phyloP scores from a whole-genome alignment of 768 basidiomycete species.

The Rhizopogon vinicolor region DNA sequence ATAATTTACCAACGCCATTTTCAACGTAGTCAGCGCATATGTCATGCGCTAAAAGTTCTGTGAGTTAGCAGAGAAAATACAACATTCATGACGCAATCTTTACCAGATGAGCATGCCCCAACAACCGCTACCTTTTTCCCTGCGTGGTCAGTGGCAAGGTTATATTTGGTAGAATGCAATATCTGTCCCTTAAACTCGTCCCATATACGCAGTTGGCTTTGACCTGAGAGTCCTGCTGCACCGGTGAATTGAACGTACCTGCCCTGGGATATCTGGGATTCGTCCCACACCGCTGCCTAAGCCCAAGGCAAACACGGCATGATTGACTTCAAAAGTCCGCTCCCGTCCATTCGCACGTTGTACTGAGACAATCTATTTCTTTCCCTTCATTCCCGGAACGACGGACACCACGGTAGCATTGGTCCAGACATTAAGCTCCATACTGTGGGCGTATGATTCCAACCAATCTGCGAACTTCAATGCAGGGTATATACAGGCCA shows the following conservation, averaged over 20 bases:
- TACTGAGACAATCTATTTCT: conserved; percentile 41
- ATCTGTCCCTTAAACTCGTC: conserved; percentile 59
- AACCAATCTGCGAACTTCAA: conserved; percentile 61
- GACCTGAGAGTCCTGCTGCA: no score
- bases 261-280: conserved; percentile 40
- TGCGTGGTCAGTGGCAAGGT: conserved; percentile 45
- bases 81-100: neutral
- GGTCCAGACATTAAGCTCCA: conserved; percentile 68
- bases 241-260: conserved; percentile 23
- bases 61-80: neutral
- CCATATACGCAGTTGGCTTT: conserved; percentile 18
- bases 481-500: conserved; percentile 58
- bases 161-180: conserved; percentile 55
- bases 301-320: conserved; percentile 47
- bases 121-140: conserved; percentile 73
- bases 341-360: conserved; percentile 29
- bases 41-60: conserved; percentile 36
- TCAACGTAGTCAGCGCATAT: conserved; percentile 42
- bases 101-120: conserved; percentile 60
- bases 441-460: conserved; percentile 52
- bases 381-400: conserved; percentile 26
- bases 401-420: conserved; percentile 30
- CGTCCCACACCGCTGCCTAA: conserved; percentile 40
- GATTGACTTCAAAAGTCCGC: conserved; percentile 39
- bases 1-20: conserved; percentile 42